Conservation (phyloP, 73 alveolate species). For the Symbiodinium pilosum region DNA sequence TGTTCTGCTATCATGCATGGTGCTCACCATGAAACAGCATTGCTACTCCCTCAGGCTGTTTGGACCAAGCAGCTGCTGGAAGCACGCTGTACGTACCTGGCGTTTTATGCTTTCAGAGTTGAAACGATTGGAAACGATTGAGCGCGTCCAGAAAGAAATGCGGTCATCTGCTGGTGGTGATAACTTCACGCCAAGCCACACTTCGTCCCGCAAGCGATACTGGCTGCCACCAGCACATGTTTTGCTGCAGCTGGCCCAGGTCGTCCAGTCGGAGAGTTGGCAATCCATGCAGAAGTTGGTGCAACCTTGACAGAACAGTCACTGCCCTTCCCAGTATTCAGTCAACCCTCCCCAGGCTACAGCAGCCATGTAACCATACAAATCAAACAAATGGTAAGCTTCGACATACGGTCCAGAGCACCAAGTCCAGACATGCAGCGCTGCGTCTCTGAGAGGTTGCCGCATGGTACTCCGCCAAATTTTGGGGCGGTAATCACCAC, state of each 20-base stretch:
- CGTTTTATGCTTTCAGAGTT: neutral
- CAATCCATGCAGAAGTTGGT: conserved; percentile 93
- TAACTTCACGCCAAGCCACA: conserved; percentile 61
- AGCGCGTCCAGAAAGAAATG: no score
- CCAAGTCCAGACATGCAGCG: neutral
- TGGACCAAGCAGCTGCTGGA: neutral
- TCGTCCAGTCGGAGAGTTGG: conserved; percentile 82
- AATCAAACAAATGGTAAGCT: no score
- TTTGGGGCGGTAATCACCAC: neutral
- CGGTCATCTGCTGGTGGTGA: no score
- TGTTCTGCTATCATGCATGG: no score
- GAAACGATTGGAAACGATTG: neutral
- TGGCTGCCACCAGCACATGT: conserved; percentile 44
- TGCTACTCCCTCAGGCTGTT: no score
- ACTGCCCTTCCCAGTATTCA: no score
- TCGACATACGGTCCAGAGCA: no score
- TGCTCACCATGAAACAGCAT: no score
- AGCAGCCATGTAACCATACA: no score
- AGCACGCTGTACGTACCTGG: neutral
- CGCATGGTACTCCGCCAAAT: conserved; percentile 63
- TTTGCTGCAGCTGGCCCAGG: conserved; percentile 44
- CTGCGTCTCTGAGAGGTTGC: conserved; percentile 43
- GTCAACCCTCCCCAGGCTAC: no score
- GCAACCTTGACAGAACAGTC: conserved; percentile 14
- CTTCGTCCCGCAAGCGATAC: conserved; percentile 67